Conservation (phyloP, 208 protist species). For the Acanthamoeba triangularis region DNA sequence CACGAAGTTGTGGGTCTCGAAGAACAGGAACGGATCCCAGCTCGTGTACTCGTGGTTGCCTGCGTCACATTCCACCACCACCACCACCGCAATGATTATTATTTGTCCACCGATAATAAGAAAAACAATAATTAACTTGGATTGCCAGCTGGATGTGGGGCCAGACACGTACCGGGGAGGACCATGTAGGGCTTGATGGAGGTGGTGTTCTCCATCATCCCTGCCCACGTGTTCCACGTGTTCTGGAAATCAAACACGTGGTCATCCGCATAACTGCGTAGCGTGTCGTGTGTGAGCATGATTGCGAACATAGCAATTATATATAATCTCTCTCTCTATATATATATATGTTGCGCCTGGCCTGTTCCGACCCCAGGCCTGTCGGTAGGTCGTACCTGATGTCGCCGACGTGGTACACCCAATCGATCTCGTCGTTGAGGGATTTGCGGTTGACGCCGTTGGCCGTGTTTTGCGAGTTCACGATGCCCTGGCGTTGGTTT, state of each 20-base stretch:
- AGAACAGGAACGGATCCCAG: constrained; percentile 30
- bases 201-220: constrained; percentile 33
- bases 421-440: constrained; percentile 27
- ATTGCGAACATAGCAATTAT: too few relatives aligned
- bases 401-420: constrained; percentile 66
- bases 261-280: constrained; percentile 68
- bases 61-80: neutral
- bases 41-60: constrained; percentile 57
- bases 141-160: too few relatives aligned
- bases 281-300: neutral
- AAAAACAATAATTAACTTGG: too few relatives aligned
- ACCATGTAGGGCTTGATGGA: constrained; percentile 71
- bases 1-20: constrained; percentile 57
- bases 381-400: constrained; percentile 22
- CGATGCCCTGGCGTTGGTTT: neutral
- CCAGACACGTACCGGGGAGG: neutral
- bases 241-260: constrained; percentile 34
- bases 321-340: too few relatives aligned
- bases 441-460: neutral
- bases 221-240: constrained; percentile 50
- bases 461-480: constrained; percentile 1
- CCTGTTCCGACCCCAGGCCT: neutral
- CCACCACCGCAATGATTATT: too few relatives aligned
- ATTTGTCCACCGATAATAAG: too few relatives aligned
- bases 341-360: neutral